Percentiles rank a stretch among this genome's conserved stretches.
Conservation (phyloP, 2,329 filamentous ascomycete genomes). For the Pyrenophora graminea region DNA sequence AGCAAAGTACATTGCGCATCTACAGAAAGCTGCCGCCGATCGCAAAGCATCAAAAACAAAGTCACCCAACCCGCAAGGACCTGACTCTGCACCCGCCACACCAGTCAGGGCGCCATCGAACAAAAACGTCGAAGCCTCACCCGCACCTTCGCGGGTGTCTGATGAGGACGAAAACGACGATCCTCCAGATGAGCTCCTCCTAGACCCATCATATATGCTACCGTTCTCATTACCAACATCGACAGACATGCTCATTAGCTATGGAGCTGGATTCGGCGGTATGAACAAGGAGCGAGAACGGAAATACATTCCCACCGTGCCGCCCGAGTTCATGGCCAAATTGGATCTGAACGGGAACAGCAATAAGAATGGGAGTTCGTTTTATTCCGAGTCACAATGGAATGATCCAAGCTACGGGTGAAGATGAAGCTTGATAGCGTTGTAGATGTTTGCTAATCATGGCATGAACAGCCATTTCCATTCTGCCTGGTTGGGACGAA, state of each 20-base stretch:
- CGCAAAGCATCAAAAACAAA: constrained; percentile 43
- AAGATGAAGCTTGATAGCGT: constrained; percentile 13
- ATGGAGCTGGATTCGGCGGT: constrained; percentile 91
- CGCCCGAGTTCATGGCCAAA: constrained; percentile 88
- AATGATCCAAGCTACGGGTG: constrained; percentile 42
- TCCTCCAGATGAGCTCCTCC: constrained; percentile 72
- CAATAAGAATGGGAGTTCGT: constrained; percentile 37
- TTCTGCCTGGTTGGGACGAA: constrained; percentile 8
- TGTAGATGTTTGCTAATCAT: constrained; percentile 8
- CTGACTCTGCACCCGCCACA: constrained; percentile 37
- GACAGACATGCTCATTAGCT: constrained; percentile 95
- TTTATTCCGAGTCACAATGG: constrained; percentile 41
- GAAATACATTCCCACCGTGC: constrained; percentile 95
- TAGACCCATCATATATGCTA: constrained; percentile 89
- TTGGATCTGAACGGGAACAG: constrained; percentile 64
- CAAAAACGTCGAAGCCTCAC: constrained; percentile 33
- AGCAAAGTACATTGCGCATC: constrained; percentile 78
- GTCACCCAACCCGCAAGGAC: constrained; percentile 45
- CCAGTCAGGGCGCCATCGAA: constrained; percentile 35
- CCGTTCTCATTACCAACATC: constrained; percentile 95
- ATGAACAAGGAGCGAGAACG: constrained; percentile 87
- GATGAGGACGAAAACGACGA: constrained; percentile 68
- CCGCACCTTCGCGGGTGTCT: constrained; percentile 39
- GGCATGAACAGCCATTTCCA: constrained; percentile 8
- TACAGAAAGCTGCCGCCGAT: constrained; percentile 73